Base-by-base conservation (phyloP, 2,329 filamentous ascomycete genomes). In the Pezicula rhizophila region DNA sequence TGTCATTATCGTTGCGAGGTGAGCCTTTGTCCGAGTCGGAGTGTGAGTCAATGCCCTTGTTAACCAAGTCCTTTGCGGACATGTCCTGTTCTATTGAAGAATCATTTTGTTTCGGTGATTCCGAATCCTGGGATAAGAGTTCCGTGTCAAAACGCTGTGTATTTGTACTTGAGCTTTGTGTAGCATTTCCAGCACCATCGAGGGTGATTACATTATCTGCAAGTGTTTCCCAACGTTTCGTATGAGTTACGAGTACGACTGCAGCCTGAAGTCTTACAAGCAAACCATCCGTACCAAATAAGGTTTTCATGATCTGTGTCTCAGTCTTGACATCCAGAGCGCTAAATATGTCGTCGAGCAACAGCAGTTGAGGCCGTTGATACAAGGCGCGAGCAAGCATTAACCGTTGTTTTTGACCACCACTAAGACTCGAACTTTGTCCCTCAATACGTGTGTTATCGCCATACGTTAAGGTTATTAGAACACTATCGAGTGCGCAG, bases 251-350 rank as follows among this genome's bases (percentile, higher is more conserved):
- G 23, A 43, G 28, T 17, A 43, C 20, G 8, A 43, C n/a, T n/a
- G 42, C 14, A n/a, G n/a, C 18, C 14, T 12, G 8, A n/a, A 18
- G n/a, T 38, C 14, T 38, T 10, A n/a, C 7, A 6, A 28, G 6
- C 3, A 25, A 14, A 25, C 20, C 11, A 28, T 14, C 7, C 1
- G 17, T 31, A 4, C 15, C 23, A 17, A 28, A n/a, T 8, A 43
- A 12, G 6, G 8, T 33, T 33, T 43, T 17, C 11, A 33, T 11
- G 23, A 26, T 31, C 12, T n/a, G 12, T 28, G 5, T 43, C 14
- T 28, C 20, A 1, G 80, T 84, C 51, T 82, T 77, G 54, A 82
- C 77, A 55, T 80, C 77, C 14, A 80, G 64, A 4, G 77, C 76
- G 5, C 76, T 77, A 12, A 80, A 54, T 2, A 76, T 76, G 51